Evolutionary conservation across 768 basidiomycete species (phyloP), one percentile per base, ranked within the genome.

Genomic region (Chiua virens): DNA sequence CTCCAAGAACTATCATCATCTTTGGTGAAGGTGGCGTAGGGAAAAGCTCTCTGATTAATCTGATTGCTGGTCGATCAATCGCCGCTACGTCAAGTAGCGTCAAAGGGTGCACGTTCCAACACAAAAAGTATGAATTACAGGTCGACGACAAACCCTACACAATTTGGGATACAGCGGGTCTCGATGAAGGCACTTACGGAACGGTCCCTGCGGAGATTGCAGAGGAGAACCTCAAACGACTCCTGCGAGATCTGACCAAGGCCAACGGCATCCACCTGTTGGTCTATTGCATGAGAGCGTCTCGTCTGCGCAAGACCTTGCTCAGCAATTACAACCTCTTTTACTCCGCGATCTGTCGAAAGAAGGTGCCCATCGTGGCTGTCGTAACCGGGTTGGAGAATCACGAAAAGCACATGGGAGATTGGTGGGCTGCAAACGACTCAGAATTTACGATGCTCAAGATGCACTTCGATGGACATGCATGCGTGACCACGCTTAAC

Each of bases 31-130:
- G 57, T 43, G 67, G 65, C 2, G 61, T 73, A 37, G 64, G 69
- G 30, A 77, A 78, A 53, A 73, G 75, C 58, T 74, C 71, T n/a
- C 59, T 75, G 48, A 59, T 78, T 46, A 74, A 76, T 59, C 67
- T 75, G 68, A 56, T 78, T 40, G 61, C 61, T 47, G 63, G 61
- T 59, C 75, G 49, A 63, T 75, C 58, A 73, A 73, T 61, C 23
- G 74, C 74, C 27, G 45, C 47, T 0, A 64, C 67, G 18, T 74
- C 72, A 6, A 69, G 64, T 46, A 58, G 58, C 41, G 69, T 65
- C 10, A 60, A 56, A 22, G 71, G 72, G 5, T 72, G 67, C 54
- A 75, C 75, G 20, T 71, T 71, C 41, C 45, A 57, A 13, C 64
- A 68, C 47, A 45, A 47, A 40, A 52, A 59, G 8, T 66, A 71